Base-by-base conservation (phyloP, 2,329 filamentous ascomycete species). In the Cercospora sp. region DNA sequence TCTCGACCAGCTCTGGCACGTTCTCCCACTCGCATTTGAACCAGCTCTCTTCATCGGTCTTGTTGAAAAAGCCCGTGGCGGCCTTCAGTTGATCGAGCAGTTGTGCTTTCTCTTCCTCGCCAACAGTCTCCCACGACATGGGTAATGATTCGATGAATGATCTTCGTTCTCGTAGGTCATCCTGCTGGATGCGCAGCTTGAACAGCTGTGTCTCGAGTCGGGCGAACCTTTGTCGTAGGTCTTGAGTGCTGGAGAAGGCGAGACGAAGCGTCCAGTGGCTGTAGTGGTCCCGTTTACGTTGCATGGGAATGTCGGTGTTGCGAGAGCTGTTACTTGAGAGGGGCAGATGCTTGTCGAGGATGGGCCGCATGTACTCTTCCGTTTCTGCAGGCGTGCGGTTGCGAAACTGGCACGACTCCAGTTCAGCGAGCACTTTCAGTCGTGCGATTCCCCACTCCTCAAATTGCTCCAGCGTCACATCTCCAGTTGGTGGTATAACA, bases 381-480 rank as follows among this genome's bases (percentile, higher is more conserved):
- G 93, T 97, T 80, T 99, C 95, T 72, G 89, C 85, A n/a, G 88
- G 87, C 20, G 89, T 85, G 75, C 91, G 92, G 83, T 98, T 98
- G 79, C 95, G 91, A 82, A 97, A 97, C 23, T 92, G 94, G 81
- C 95, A 98, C 72, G 93, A 90, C 84, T 99, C 95, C 65, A 99
- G 85, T 80, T 96, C 92, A 65, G 91, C 91, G 68, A 96, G 89
- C 61, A 96, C 91, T 81, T 93, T 90, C 72, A 99, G 80, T 66
- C 95, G 86, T 76, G 96, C 92, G 76, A 99, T 98, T 10, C 94
- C 95, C 95, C 95, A 99, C 86, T 97, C 93, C 79, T 99, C 95
- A 76, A 99, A 99, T 78, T 99, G 90, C 78, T 99, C 95, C 51
- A 99, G 88, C 0, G 93, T 96, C 74, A 99, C 95, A 77, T 99